These are phyloP conservation scores for Umbelopsis sp. DNA, from an alignment of 192 early-diverging fungal species.

Conservation along the genomic window DNA sequence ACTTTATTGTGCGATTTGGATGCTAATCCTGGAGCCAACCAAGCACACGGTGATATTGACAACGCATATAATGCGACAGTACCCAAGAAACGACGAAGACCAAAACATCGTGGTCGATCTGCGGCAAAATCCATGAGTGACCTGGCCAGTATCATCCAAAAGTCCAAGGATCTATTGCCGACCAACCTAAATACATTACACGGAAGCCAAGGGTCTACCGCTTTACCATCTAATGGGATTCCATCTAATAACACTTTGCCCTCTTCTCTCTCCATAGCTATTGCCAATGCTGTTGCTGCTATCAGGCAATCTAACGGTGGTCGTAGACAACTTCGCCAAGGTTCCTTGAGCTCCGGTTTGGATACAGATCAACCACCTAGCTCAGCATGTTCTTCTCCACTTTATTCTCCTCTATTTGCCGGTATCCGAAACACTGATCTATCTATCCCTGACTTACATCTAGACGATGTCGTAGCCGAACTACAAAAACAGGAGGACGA, in stretches of 20 bases:
- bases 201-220: not conserved
- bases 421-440: slow-evolving; percentile 20
- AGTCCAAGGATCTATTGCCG: not conserved
- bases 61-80: slow-evolving; percentile 18
- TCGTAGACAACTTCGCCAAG: slow-evolving; percentile 13
- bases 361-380: slow-evolving; percentile 42
- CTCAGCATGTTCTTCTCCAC: slow-evolving; percentile 43
- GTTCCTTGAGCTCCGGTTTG: slow-evolving; percentile 19
- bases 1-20: slow-evolving; percentile 28
- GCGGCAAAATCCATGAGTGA: slow-evolving; percentile 14
- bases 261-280: not conserved
- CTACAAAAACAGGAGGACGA: slow-evolving; percentile 9
- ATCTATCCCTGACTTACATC: slow-evolving; percentile 1
- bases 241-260: not conserved
- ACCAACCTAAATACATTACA: slow-evolving; percentile 18
- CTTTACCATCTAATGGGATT: slow-evolving; percentile 12
- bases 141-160: slow-evolving; percentile 7
- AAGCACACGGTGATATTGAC: slow-evolving; percentile 19
- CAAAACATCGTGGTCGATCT: slow-evolving; percentile 4
- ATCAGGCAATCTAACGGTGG: not conserved
- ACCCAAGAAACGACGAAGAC: slow-evolving; percentile 7
- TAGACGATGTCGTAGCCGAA: slow-evolving; percentile 4
- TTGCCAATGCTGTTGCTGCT: not conserved
- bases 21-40: slow-evolving; percentile 17
- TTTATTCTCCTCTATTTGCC: slow-evolving; percentile 46